Base-by-base conservation (phyloP, 257 asterid species). In the Eustoma russellianum region DNA sequence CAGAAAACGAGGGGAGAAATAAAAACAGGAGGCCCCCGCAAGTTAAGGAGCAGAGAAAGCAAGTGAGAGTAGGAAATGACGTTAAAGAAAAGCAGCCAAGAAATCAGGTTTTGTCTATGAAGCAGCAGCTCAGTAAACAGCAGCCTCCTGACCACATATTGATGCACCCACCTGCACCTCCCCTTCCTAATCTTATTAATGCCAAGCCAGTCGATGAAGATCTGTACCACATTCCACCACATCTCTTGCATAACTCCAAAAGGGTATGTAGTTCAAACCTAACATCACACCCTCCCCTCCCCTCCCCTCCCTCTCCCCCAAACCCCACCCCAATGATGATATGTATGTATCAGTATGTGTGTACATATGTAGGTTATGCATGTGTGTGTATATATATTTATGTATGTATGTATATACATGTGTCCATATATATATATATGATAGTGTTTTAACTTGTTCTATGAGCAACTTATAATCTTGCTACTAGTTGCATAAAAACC, bases 201-300 rank as follows among this genome's bases (percentile, higher is more conserved):
- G 73, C 61, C n/a, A 88, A 88, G 47, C 94, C 97, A 3, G 90
- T 86, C 0, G 97, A 89, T 59, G 97, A 89, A 76, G 95, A 89
- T 74, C 95, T 89, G 24, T 89, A 89, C 88, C 72, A 86, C 75
- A 79, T 86, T 55, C 78, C 95, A 33, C 78, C 94, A 60, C 81
- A 83, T 13, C 83, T 86, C 16, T 81, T 83, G 5, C 70, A 69
- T 5, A 72, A 55, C 11, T 74, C 92, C 41, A 85, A 82, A 45
- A 46, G 86, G 41, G 98, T 91, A 59, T 52, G 93, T 33, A 52
- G 53, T 33, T 17, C 16, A n/a, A n/a, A n/a, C n/a, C n/a, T n/a
- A n/a, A n/a, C 15, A 46, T 24, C n/a, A 1, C 16, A 14, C 6
- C 15, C 13, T 4, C 30, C 30, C 28, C 28, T 3, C 28, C 28